These are phyloP conservation scores for Phyllosticta capitalensis DNA, from an alignment of 2,329 filamentous ascomycete species.

Conservation along the genomic window DNA sequence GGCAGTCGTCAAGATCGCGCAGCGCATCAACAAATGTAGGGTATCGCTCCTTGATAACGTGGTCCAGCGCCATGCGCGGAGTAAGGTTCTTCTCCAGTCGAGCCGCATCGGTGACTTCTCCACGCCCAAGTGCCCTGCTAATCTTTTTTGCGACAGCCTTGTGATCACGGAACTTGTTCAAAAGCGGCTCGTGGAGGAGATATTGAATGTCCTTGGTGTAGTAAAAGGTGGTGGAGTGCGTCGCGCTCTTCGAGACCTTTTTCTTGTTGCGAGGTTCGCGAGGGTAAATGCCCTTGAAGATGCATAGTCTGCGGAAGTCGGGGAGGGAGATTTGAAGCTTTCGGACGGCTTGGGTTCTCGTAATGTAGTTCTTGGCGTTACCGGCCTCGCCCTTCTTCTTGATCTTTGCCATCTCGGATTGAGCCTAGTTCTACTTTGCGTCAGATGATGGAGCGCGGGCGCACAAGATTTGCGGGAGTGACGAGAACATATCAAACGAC, in stretches of 20 bases:
- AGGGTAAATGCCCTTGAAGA: slow-evolving; percentile 99
- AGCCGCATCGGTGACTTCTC: slow-evolving; percentile 80
- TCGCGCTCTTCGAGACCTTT: slow-evolving; percentile 88
- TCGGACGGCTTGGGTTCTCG: slow-evolving; percentile 89
- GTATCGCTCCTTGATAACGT: slow-evolving; percentile 96
- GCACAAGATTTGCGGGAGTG: background rate
- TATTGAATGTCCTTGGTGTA: slow-evolving; percentile 96
- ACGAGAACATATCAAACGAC: background rate
- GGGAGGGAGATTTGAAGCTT: slow-evolving; percentile 96
- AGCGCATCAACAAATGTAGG: slow-evolving; percentile 93
- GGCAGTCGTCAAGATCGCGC: slow-evolving; percentile 87
- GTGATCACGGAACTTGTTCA: slow-evolving; percentile 93
- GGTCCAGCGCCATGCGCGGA: slow-evolving; percentile 83
- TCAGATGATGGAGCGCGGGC: background rate
- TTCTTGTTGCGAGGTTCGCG: slow-evolving; percentile 94
- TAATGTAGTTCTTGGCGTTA: slow-evolving; percentile 97
- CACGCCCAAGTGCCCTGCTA: slow-evolving; percentile 77
- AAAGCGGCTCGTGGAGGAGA: slow-evolving; percentile 87
- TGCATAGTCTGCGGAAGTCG: slow-evolving; percentile 96
- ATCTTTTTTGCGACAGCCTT: slow-evolving; percentile 98
- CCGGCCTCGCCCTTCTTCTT: slow-evolving; percentile 62
- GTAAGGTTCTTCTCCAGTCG: slow-evolving; percentile 86
- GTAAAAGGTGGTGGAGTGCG: slow-evolving; percentile 84
- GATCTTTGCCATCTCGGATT: slow-evolving; percentile 25
- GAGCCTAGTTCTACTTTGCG: background rate